Percentiles rank a stretch among this genome's conserved stretches.
phyloP scores from a whole-genome alignment of 768 basidiomycete species.

The Kwoniella sp. region DNA sequence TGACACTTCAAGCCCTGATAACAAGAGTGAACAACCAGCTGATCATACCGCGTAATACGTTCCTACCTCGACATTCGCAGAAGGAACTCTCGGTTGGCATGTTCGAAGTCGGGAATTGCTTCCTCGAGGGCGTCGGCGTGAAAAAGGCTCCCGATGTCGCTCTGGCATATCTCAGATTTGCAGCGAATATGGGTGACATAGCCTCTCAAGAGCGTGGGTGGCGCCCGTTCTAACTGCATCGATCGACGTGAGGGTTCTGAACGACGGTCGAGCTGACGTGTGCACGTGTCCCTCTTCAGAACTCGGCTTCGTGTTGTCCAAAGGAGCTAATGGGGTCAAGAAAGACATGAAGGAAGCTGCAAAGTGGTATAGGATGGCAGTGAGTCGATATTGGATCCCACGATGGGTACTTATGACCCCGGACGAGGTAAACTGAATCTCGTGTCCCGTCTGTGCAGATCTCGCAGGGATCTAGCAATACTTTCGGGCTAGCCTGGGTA shows the following conservation, averaged over 20 bases:
- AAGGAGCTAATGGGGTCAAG: conserved; percentile 51
- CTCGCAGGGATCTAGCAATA: conserved; percentile 41
- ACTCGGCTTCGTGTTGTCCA: conserved; percentile 51
- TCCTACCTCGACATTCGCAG: conserved; percentile 16
- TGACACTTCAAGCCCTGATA: neutral
- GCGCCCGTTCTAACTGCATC: neutral
- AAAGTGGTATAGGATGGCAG: conserved; percentile 55
- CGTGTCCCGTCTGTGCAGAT: conserved; percentile 23
- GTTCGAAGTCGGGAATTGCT: conserved; percentile 55
- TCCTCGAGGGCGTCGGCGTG: conserved; percentile 51
- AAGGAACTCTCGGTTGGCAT: conserved; percentile 49
- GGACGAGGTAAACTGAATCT: neutral
- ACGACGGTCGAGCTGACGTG: no score
- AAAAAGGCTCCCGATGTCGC: conserved; percentile 51
- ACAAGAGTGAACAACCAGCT: conserved; percentile 6
- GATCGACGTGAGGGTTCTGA: no score
- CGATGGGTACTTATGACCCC: neutral
- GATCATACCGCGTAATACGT: neutral
- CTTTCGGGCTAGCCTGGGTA: conserved; percentile 52
- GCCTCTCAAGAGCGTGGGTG: conserved; percentile 54
- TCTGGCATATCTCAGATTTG: conserved; percentile 47
- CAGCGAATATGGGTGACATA: conserved; percentile 52
- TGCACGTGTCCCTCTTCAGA: conserved; percentile 31
- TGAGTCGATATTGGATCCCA: conserved; percentile 31
- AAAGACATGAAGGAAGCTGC: conserved; percentile 57